Evolutionary conservation across 2,329 filamentous ascomycete species (phyloP).

Genomic region (Xenosphaeropsis pyriputrescens): DNA sequence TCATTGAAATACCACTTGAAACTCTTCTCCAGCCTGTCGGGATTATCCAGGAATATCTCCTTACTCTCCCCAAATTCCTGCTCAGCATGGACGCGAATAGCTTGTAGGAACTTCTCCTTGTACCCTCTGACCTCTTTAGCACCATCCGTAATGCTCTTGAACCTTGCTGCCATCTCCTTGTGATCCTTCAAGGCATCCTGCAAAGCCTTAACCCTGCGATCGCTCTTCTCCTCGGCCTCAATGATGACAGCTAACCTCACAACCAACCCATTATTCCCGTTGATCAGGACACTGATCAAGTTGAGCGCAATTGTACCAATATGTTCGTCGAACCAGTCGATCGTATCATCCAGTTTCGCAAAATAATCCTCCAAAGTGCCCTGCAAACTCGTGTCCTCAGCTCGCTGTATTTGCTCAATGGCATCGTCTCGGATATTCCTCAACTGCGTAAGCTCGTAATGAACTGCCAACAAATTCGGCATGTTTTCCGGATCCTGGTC

Average conservation of each 20-base stretch:
- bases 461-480: slow-evolving; percentile 76
- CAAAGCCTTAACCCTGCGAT: slow-evolving; percentile 77
- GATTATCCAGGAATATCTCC: slow-evolving; percentile 68
- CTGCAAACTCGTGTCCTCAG: slow-evolving; percentile 59
- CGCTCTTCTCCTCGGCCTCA: slow-evolving; percentile 91
- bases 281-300: slow-evolving; percentile 72
- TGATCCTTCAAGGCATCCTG: slow-evolving; percentile 94
- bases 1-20: slow-evolving; percentile 98
- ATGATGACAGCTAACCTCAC: slow-evolving; percentile 87
- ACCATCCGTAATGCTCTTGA: slow-evolving; percentile 89
- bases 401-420: slow-evolving; percentile 83
- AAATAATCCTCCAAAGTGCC: slow-evolving; percentile 86
- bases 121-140: slow-evolving; percentile 88
- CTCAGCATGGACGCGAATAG: slow-evolving; percentile 47
- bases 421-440: slow-evolving; percentile 92
- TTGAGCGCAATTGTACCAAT: slow-evolving; percentile 80
- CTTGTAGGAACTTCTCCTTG: slow-evolving; percentile 83
- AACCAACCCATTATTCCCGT: slow-evolving; percentile 77
- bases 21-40: slow-evolving; percentile 68
- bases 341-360: slow-evolving; percentile 66
- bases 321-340: slow-evolving; percentile 94
- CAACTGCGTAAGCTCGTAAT: slow-evolving; percentile 84
- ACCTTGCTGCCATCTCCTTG: slow-evolving; percentile 81
- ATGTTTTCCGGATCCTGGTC: slow-evolving; percentile 79
- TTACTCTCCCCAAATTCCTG: slow-evolving; percentile 45